These are phyloP conservation scores for Paradendryphiella salina DNA, from an alignment of 2,329 filamentous ascomycete genomes.

Conservation along the genomic window DNA sequence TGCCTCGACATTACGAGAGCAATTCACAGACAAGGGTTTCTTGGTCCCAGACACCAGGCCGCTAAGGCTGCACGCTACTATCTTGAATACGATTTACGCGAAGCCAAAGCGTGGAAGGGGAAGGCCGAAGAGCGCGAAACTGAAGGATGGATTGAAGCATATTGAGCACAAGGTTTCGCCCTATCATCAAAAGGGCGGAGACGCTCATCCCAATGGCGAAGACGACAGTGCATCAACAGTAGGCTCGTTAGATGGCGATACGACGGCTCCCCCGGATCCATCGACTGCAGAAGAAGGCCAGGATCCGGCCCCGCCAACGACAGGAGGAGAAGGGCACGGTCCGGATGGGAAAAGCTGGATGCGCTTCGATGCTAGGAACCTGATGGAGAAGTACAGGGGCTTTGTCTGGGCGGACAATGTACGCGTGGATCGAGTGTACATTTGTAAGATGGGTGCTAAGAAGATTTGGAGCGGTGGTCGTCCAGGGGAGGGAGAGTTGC, in stretches of 20 bases:
- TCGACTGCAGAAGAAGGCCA: background rate
- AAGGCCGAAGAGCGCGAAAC: slow-evolving; percentile 12
- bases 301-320: background rate
- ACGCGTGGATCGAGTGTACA: slow-evolving; percentile 69
- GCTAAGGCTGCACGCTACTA: slow-evolving; percentile 78
- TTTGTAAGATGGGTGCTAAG: slow-evolving; percentile 88
- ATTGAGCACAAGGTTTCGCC: slow-evolving; percentile 3
- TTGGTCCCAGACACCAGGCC: slow-evolving; percentile 63
- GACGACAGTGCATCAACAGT: slow-evolving; percentile 12
- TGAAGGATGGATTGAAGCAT: slow-evolving; percentile 3
- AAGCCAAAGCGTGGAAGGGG: slow-evolving; percentile 48
- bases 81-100: slow-evolving; percentile 83
- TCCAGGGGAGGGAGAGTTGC: slow-evolving; percentile 51
- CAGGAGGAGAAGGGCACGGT: slow-evolving; percentile 9
- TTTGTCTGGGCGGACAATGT: slow-evolving; percentile 73
- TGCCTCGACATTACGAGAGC: slow-evolving; percentile 58
- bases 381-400: slow-evolving; percentile 61
- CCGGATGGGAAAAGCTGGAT: slow-evolving; percentile 37
- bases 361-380: slow-evolving; percentile 47
- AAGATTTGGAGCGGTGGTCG: slow-evolving; percentile 52
- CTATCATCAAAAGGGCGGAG: background rate
- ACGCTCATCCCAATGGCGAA: background rate
- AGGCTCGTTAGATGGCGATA: slow-evolving; percentile 6
- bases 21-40: slow-evolving; percentile 61
- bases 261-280: background rate